A percentile compares a stretch with the other conserved stretches of the same genome.
phyloP scores from a whole-genome alignment of 768 basidiomycete genomes.

The Lactarius vividus region DNA sequence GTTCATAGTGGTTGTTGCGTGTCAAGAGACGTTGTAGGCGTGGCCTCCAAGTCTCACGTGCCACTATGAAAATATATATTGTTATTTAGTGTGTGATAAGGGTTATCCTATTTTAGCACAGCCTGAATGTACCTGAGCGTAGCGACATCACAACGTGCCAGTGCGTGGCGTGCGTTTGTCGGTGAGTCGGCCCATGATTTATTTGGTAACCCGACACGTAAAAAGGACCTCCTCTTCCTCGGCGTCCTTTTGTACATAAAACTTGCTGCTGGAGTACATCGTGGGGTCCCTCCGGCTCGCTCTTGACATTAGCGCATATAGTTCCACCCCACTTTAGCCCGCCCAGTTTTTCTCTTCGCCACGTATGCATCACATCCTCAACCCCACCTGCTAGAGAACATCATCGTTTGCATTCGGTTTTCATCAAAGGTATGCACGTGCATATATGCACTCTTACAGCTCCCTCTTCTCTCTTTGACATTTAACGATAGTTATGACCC shows the following conservation, averaged over 20 bases:
- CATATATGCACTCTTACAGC: background rate
- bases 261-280: background rate
- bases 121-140: background rate
- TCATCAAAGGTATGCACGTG: slow-evolving; percentile 3
- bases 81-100: background rate
- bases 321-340: background rate
- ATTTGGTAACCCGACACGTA: slow-evolving; percentile 10
- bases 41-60: background rate
- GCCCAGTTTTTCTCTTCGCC: background rate
- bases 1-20: slow-evolving; percentile 59
- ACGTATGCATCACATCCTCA: background rate
- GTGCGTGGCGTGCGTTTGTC: background rate
- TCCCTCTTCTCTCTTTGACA: background rate
- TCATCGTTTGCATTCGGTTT: background rate
- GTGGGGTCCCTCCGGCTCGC: background rate
- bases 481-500: slow-evolving; percentile 7
- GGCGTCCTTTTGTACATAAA: background rate
- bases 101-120: too few species aligned
- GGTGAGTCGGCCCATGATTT: slow-evolving; percentile 9
- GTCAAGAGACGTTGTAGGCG: background rate
- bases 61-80: too few species aligned
- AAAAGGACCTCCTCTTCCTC: background rate
- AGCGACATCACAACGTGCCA: background rate
- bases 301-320: background rate
- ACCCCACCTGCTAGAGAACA: background rate